Evolutionary conservation across 2,329 filamentous ascomycete species (phyloP), one percentile per base, ranked within the genome.

Genomic region (Alternaria brassicicola): DNA sequence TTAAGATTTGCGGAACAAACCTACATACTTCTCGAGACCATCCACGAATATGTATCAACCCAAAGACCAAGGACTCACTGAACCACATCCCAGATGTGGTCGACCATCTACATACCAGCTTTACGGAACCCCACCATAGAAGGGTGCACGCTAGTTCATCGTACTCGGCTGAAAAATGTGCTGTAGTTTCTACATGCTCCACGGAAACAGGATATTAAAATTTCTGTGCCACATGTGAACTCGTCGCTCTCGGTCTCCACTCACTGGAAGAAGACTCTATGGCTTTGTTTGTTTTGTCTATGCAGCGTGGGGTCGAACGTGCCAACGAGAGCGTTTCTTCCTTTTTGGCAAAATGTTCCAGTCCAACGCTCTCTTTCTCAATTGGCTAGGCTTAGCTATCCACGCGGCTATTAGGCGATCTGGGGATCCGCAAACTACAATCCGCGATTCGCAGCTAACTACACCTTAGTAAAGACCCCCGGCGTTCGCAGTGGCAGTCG

Each of bases 1-100:
- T 35, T 56, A 8, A 52, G 52, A 6, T 59, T 28, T 13, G 12
- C 21, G 13, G 19, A 48, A 4, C 31, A 52, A 36, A 55, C 51
- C 28, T 55, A 55, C 19, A 25, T 13, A 2, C 28, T 55, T 31
- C 48, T 52, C 36, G 31, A 52, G 13, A 26, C 41, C n/a, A 28
- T 46, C 28, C 28, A 31, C 23, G 17, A 23, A 15, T 30, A 55
- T 25, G 52, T 5, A 12, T 61, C 8, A 42, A 53, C 4, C 31
- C 23, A 2, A 12, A n/a, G 25, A 41, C 38, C 38, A 15, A 41
- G 21, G 38, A 41, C 19, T 33, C 12, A 2, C 3, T 33, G 19
- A 39, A 33, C 2, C 21, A 4, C 19, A n/a, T 33, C 43, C 4
- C 21, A n/a, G 23, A 1, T 15, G 21, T 2, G 13, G 12, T 12